A percentile compares a stretch with the other conserved stretches of the same genome.
phyloP scores from a whole-genome alignment of 1,139 yeast genomes.

The Suhomyces choctaworum region DNA sequence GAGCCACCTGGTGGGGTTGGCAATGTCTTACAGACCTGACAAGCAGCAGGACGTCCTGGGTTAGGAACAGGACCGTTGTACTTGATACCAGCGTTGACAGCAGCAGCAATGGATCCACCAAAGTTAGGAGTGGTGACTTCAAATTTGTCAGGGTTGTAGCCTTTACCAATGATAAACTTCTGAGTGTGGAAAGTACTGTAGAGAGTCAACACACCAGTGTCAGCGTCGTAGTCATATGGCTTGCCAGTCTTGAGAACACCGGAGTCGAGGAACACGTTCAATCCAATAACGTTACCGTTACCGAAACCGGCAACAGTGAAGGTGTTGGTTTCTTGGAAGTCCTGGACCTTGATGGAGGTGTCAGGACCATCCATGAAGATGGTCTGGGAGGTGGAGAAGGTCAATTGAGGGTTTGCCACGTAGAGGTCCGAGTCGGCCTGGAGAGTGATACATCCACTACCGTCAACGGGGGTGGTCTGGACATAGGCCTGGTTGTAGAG shows the following conservation, averaged over 20 bases:
- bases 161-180: slow-evolving; percentile 23
- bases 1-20: slow-evolving; percentile 3
- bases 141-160: slow-evolving; percentile 20
- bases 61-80: slow-evolving; percentile 21
- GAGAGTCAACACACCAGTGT: slow-evolving; percentile 20
- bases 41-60: slow-evolving; percentile 19
- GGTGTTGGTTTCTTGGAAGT: slow-evolving; percentile 21
- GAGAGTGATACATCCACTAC: slow-evolving; percentile 32
- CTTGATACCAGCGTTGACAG: slow-evolving; percentile 18
- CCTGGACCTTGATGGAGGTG: slow-evolving; percentile 24
- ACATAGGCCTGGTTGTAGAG: slow-evolving; percentile 24
- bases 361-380: slow-evolving; percentile 22
- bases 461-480: slow-evolving; percentile 27
- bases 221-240: slow-evolving; percentile 13
- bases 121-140: slow-evolving; percentile 16
- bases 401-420: slow-evolving; percentile 19
- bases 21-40: slow-evolving; percentile 12
- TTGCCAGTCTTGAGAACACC: slow-evolving; percentile 2
- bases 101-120: slow-evolving; percentile 13
- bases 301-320: slow-evolving; percentile 36
- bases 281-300: slow-evolving; percentile 29
- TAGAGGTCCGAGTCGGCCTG: slow-evolving; percentile 24
- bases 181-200: slow-evolving; percentile 8
- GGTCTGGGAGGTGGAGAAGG: slow-evolving; percentile 22
- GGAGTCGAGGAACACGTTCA: slow-evolving; percentile 20